Evolutionary conservation across 176 grass and related monocot genomes (phyloP).

Genomic region (Hyparrhenia diplandra): DNA sequence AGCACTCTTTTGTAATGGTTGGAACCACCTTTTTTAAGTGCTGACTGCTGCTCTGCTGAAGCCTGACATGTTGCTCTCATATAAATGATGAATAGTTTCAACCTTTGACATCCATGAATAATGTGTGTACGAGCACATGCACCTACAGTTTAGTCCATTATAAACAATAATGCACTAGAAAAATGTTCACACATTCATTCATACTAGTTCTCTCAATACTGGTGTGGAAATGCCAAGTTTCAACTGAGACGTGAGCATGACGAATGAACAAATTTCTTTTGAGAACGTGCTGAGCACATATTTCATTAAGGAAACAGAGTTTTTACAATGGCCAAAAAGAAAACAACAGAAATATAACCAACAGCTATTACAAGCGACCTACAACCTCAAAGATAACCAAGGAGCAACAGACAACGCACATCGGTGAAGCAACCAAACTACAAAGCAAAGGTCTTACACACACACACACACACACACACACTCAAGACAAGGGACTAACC

Average conservation of each 20-base stretch:
- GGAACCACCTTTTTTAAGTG: not conserved
- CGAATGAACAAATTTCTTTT: too few relatives aligned
- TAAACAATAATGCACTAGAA: constrained; percentile 11
- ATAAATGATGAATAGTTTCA: not conserved
- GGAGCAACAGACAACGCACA: too few relatives aligned
- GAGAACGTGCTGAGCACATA: not conserved
- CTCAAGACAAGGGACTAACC: too few relatives aligned
- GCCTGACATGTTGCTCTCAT: not conserved
- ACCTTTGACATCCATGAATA: constrained; percentile 4
- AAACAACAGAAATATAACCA: not conserved
- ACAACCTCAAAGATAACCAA: not conserved
- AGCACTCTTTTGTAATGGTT: not conserved
- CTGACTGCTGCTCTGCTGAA: constrained; percentile 2
- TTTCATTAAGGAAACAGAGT: not conserved
- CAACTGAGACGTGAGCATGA: not conserved
- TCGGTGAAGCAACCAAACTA: too few relatives aligned
- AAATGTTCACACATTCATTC: not conserved
- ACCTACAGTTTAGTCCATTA: not conserved
- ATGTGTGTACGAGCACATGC: not conserved
- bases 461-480: too few relatives aligned
- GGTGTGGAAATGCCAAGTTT: not conserved
- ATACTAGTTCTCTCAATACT: not conserved
- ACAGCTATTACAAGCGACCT: not conserved
- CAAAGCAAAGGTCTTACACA: too few relatives aligned
- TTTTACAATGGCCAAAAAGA: not conserved